These are phyloP conservation scores for Boletellus sp. DNA, from an alignment of 768 basidiomycete species.

Conservation along the genomic window DNA sequence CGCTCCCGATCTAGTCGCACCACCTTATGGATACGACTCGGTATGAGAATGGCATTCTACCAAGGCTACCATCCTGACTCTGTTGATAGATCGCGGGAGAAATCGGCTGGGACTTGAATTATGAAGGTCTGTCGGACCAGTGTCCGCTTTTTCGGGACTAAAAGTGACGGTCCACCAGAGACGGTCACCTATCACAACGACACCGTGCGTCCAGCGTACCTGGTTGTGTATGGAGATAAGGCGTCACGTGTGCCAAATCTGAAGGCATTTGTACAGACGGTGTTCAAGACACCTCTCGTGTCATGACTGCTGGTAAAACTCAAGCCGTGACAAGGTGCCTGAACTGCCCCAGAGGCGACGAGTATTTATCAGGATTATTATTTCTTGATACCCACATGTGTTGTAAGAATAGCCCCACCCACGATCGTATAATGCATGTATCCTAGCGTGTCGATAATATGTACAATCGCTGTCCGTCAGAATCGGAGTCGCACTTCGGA, in stretches of 20 bases:
- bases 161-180: constrained; percentile 32
- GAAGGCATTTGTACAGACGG: constrained; percentile 25
- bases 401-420: constrained; percentile 15
- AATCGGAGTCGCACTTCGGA: not conserved
- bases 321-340: too few species aligned
- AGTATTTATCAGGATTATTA: constrained; percentile 11
- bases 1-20: constrained; percentile 43
- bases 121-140: constrained; percentile 37
- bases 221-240: constrained; percentile 54
- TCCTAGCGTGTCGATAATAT: not conserved
- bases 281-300: constrained; percentile 32
- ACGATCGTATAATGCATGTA: constrained; percentile 8
- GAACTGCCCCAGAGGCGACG: not conserved
- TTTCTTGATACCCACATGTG: constrained; percentile 13
- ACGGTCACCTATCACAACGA: constrained; percentile 66
- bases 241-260: constrained; percentile 14
- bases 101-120: constrained; percentile 64
- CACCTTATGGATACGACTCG: constrained; percentile 61
- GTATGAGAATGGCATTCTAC: constrained; percentile 31
- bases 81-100: constrained; percentile 50
- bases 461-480: too few species aligned
- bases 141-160: not conserved
- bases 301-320: constrained; percentile 12
- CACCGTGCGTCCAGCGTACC: constrained; percentile 62
- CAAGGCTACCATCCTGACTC: not conserved